These are phyloP conservation scores for Alternaria solani DNA, from an alignment of 2,329 filamentous ascomycete genomes.

Conservation along the genomic window DNA sequence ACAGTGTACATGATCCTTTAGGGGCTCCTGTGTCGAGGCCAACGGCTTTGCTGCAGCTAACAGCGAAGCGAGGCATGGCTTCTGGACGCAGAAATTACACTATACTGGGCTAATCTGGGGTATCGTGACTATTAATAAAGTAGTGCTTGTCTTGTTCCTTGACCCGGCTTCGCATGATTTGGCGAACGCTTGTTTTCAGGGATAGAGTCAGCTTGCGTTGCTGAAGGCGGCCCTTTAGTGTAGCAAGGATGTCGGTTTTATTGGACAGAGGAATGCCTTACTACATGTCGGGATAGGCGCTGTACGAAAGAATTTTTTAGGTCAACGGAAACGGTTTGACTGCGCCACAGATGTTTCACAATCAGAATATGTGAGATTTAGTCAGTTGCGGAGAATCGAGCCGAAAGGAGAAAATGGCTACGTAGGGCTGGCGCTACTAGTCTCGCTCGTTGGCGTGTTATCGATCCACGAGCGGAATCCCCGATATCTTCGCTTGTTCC, in stretches of 20 bases:
- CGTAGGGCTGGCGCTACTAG: background rate
- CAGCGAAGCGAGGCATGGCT: background rate
- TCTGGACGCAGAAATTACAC: background rate
- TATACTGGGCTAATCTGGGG: background rate
- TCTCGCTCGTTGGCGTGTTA: background rate
- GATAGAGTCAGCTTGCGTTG: background rate
- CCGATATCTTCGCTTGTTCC: background rate
- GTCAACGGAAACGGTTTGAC: background rate
- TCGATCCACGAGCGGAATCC: background rate
- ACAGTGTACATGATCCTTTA: background rate
- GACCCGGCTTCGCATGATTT: background rate
- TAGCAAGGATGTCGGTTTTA: background rate
- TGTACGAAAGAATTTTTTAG: background rate
- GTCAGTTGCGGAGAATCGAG: background rate
- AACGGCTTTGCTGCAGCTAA: background rate
- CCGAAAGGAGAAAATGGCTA: background rate
- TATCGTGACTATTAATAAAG: background rate
- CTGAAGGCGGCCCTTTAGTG: background rate
- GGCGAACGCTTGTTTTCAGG: background rate
- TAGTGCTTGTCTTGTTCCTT: background rate
- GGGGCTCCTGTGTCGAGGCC: background rate
- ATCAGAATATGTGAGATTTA: background rate
- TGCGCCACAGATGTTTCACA: background rate
- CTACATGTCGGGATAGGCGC: background rate
- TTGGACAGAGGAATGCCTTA: background rate